Evolutionary conservation across 2,329 filamentous ascomycete species (phyloP).

Genomic region (Mycosphaerella sp.): DNA sequence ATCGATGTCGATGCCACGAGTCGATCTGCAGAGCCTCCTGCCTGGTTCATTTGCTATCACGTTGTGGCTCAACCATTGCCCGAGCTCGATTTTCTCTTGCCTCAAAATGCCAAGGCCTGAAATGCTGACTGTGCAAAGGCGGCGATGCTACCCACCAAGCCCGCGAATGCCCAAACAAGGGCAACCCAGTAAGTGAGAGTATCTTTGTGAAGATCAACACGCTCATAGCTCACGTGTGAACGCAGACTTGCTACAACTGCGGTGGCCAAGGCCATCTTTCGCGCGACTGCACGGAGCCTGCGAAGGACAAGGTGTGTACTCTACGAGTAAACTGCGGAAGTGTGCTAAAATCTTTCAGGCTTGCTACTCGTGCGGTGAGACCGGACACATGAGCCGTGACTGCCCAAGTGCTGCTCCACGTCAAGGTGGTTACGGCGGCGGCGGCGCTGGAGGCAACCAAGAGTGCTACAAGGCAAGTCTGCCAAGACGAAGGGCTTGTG

Average conservation of each 20-base stretch:
- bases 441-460: slow-evolving; percentile 38
- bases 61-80: background rate
- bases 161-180: slow-evolving; percentile 48
- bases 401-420: slow-evolving; percentile 51
- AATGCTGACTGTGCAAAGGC: slow-evolving; percentile 33
- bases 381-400: slow-evolving; percentile 89
- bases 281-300: slow-evolving; percentile 84
- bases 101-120: slow-evolving; percentile 8
- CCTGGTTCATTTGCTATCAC: background rate
- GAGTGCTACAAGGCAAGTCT: slow-evolving; percentile 38
- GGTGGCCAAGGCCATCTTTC: slow-evolving; percentile 48
- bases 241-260: slow-evolving; percentile 41
- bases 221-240: slow-evolving; percentile 32
- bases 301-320: slow-evolving; percentile 69
- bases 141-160: slow-evolving; percentile 47
- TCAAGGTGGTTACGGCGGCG: slow-evolving; percentile 45
- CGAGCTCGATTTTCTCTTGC: background rate
- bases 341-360: slow-evolving; percentile 32
- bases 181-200: slow-evolving; percentile 29
- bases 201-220: slow-evolving; percentile 17
- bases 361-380: slow-evolving; percentile 64
- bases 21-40: background rate
- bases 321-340: background rate
- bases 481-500: background rate
- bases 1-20: background rate